Evolutionary conservation across 2,329 filamentous ascomycete genomes (phyloP).

Genomic region (Neopestalotiopsis sp.): DNA sequence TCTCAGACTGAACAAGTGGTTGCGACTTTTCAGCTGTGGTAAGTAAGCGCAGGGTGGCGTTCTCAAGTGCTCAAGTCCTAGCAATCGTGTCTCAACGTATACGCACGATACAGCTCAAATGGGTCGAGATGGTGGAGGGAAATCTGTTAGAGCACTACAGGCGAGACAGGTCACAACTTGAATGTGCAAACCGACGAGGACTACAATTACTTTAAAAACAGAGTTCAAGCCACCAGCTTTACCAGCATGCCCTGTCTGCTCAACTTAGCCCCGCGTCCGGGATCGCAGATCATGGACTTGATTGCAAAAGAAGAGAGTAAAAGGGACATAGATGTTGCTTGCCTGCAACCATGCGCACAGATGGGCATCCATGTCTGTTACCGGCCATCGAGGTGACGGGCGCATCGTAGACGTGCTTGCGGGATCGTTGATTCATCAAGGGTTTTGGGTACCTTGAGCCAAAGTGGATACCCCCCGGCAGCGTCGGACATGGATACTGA

Average conservation of each 20-base stretch:
- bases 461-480: background rate
- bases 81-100: background rate
- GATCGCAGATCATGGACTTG: constrained; percentile 10
- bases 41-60: background rate
- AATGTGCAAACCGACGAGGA: background rate
- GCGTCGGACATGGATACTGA: constrained; percentile 19
- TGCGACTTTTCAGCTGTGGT: background rate
- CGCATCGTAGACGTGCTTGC: background rate
- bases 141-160: background rate
- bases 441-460: background rate
- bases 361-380: background rate
- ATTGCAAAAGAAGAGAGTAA: background rate
- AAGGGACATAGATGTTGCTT: background rate
- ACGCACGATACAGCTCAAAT: background rate
- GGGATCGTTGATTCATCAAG: constrained; percentile 2
- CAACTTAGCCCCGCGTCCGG: constrained; percentile 11
- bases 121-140: background rate
- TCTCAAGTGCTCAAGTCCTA: background rate
- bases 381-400: background rate
- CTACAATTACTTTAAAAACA: background rate
- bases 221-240: background rate
- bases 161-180: background rate
- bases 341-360: background rate
- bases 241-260: background rate
- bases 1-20: background rate